Evolutionary conservation across 2,329 filamentous ascomycete species (phyloP), one percentile per base, ranked within the genome.

Genomic region (Beauveria medogensis): DNA sequence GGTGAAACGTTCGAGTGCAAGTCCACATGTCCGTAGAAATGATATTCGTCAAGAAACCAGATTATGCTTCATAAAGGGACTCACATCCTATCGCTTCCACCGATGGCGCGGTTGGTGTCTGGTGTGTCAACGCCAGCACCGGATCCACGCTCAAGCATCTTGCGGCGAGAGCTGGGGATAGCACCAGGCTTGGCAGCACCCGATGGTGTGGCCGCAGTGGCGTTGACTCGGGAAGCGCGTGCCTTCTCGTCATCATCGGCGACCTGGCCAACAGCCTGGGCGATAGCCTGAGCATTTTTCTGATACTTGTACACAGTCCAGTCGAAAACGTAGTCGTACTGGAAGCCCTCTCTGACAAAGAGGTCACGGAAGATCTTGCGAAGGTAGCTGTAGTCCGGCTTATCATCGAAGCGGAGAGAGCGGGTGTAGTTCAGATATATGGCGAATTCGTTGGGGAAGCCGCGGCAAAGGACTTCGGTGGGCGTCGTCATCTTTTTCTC

Each of bases 401-500:
- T 97, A 82, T 99, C 94, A 74, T 99, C 94, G 79, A 99, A 99
- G 69, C 94, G 92, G 67, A 99, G 91, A 61, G 92, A 97, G 64
- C 94, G 91, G 59, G 93, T 97, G 83, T 99, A 97, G 88, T 97
- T 97, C 57, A 99, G 85, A 78, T 99, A 99, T 77, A 97, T 97
- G 80, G 93, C 92, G 70, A 99, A 99, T 80, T 99, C 94, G 77
- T 97, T 97, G 70, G 94, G 94, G 82, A 99, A 97, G 68, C 94
- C 94, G 75, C 93, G 92, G 87, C 94, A 99, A 55, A 99, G 90
- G 54, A 97, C 92, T 79, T 99, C 93, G 69, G 93, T 97, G 9
- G 94, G 92, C 3, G 94, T 99, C 16, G 94, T 99, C 94, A 97
- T 97, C 91, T 99, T 99, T 88, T 99, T 99, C 84, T 99, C 94